A percentile compares a stretch with the other conserved stretches of the same genome.
Evolutionary conservation across 306 rosid genomes (phyloP).

Genomic region (Quercus alba): DNA sequence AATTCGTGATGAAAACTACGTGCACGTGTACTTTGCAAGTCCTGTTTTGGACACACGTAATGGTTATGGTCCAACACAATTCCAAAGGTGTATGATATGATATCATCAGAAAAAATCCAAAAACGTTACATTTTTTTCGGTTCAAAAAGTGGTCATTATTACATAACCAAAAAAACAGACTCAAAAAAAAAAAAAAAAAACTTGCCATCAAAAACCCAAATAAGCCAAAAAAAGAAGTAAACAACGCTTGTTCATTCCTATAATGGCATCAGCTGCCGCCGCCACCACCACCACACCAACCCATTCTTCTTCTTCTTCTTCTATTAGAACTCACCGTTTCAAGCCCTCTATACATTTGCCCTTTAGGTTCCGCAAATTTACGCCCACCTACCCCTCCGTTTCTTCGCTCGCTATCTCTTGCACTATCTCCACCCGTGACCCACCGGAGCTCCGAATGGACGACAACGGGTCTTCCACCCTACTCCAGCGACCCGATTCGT

Average conservation of each 20-base stretch:
- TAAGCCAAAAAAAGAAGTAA: too few species aligned
- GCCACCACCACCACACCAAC: not conserved
- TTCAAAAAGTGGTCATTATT: too few species aligned
- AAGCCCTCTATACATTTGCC: constrained; percentile 6
- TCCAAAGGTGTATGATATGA: too few species aligned
- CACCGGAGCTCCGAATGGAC: constrained; percentile 37
- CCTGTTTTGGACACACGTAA: too few species aligned
- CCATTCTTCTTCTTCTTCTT: constrained; percentile 10
- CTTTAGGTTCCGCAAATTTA: constrained; percentile 26
- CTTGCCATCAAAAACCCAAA: too few species aligned
- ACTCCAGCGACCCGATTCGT: constrained; percentile 73
- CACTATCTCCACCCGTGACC: constrained; percentile 38
- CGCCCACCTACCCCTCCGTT: constrained; percentile 29
- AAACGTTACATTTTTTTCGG: too few species aligned
- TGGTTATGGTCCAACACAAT: too few species aligned
- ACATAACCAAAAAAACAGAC: too few species aligned
- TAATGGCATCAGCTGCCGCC: constrained; percentile 20
- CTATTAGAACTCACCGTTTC: not conserved
- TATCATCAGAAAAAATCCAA: too few species aligned
- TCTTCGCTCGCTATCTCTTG: constrained; percentile 38
- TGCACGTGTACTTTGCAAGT: too few species aligned
- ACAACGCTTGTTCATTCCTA: not conserved
- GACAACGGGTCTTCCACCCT: constrained; percentile 23
- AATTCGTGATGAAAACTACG: too few species aligned
- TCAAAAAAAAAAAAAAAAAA: too few species aligned